Evolutionary conservation across 2,329 filamentous ascomycete genomes (phyloP).

Genomic region (Plenodomus lindquistii): DNA sequence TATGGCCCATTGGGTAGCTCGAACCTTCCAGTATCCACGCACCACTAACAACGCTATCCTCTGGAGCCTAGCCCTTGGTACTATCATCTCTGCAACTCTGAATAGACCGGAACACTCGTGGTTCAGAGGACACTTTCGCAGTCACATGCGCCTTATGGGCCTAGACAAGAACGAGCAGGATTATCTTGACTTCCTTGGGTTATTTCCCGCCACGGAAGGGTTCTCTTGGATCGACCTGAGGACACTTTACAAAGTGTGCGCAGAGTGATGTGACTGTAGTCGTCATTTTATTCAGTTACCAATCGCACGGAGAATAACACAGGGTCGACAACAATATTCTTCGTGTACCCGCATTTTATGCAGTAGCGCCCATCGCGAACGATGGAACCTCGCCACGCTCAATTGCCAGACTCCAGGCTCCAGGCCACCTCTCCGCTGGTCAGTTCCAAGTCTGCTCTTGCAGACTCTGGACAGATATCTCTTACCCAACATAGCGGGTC

Average conservation of each 20-base stretch:
- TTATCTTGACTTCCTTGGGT: conserved; percentile 7
- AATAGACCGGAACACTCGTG: conserved; percentile 18
- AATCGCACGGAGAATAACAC: too few relatives aligned
- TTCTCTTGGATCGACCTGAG: conserved; percentile 13
- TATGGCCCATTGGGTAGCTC: conserved; percentile 1
- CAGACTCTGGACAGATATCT: too few relatives aligned
- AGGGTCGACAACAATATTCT: background rate
- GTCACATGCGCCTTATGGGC: conserved; percentile 12
- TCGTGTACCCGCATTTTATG: background rate
- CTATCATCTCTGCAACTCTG: conserved; percentile 14
- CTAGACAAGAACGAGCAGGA: conserved; percentile 6
- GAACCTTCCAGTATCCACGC: conserved; percentile 7
- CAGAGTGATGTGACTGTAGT: background rate
- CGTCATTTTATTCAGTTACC: too few relatives aligned
- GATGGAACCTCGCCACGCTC: background rate
- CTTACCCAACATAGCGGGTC: too few relatives aligned
- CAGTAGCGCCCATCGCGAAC: background rate
- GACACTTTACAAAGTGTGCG: background rate
- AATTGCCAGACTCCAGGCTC: background rate
- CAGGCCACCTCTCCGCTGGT: too few relatives aligned
- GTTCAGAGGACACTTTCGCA: conserved; percentile 18
- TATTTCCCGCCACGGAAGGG: conserved; percentile 17
- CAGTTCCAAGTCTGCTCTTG: too few relatives aligned
- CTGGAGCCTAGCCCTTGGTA: conserved; percentile 22
- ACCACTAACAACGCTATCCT: conserved; percentile 16